Evolutionary conservation across 495 filamentous ascomycete species (phyloP).

Genomic region (Aspergillus egyptiacus): DNA sequence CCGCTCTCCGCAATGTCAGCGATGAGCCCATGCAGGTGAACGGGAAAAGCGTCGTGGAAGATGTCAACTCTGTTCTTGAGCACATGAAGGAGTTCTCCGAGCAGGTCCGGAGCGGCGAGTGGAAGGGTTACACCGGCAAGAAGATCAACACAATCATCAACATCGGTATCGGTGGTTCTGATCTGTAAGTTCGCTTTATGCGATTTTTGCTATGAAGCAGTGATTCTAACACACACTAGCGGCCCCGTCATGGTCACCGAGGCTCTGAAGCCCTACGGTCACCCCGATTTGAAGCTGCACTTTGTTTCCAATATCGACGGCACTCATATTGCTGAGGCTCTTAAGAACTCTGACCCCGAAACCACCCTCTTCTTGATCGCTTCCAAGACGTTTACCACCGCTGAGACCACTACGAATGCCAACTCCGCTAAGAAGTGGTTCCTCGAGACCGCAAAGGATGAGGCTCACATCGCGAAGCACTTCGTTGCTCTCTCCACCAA

Average conservation of each 20-base stretch:
- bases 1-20: constrained; percentile 80
- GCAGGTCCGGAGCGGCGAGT: constrained; percentile 87
- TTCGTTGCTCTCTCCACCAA: constrained; percentile 98
- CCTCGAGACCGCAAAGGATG: constrained; percentile 75
- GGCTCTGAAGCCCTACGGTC: constrained; percentile 88
- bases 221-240: constrained; percentile 45
- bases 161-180: constrained; percentile 95
- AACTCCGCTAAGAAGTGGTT: constrained; percentile 97
- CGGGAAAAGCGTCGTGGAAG: constrained; percentile 92
- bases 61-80: constrained; percentile 80
- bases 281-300: constrained; percentile 78
- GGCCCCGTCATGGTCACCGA: constrained; percentile 98
- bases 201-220: too few relatives aligned
- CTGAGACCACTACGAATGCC: constrained; percentile 94
- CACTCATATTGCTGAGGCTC: constrained; percentile 92
- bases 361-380: constrained; percentile 96
- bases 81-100: constrained; percentile 98
- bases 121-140: constrained; percentile 99
- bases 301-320: constrained; percentile 99
- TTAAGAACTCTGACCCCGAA: constrained; percentile 83
- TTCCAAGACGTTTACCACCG: constrained; percentile 99
- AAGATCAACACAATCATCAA: constrained; percentile 94
- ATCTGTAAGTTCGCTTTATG: constrained; percentile 62
- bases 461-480: constrained; percentile 82
- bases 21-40: constrained; percentile 88